Evolutionary conservation across 495 filamentous ascomycete species (phyloP).

Genomic region (Aspergillus leporis): DNA sequence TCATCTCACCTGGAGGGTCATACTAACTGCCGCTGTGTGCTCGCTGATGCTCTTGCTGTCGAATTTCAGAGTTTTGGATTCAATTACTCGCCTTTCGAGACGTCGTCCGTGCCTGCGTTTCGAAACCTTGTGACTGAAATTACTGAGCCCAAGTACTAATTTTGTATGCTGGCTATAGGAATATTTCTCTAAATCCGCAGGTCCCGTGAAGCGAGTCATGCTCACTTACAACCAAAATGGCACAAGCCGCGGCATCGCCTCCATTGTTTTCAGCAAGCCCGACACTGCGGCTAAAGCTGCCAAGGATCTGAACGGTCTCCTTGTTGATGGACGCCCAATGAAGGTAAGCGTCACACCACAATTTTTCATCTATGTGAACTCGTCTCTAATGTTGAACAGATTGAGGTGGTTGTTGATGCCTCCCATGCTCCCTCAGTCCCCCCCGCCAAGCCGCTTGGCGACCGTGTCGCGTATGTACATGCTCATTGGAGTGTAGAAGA

Average conservation of each 20-base stretch:
- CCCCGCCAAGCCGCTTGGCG: slow-evolving; percentile 73
- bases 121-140: slow-evolving; percentile 15
- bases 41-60: slow-evolving; percentile 62
- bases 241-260: slow-evolving; percentile 83
- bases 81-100: slow-evolving; percentile 30
- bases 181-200: slow-evolving; percentile 87
- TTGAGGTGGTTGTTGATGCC: slow-evolving; percentile 85
- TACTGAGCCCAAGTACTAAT: slow-evolving; percentile 44
- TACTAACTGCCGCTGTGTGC: slow-evolving; percentile 65
- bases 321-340: slow-evolving; percentile 86
- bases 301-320: slow-evolving; percentile 77
- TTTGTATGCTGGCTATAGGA: slow-evolving; percentile 65
- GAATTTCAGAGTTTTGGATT: slow-evolving; percentile 29
- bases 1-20: background rate
- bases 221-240: slow-evolving; percentile 92
- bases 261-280: slow-evolving; percentile 72
- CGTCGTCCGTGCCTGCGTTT: slow-evolving; percentile 23
- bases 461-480: slow-evolving; percentile 73
- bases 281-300: slow-evolving; percentile 81
- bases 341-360: slow-evolving; percentile 59
- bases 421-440: slow-evolving; percentile 65
- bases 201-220: slow-evolving; percentile 82
- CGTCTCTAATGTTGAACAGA: slow-evolving; percentile 41
- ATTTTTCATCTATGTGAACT: too few species aligned
- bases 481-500: background rate